These are phyloP conservation scores for Talaromyces pinophilus DNA, from an alignment of 2,329 filamentous ascomycete species.

Conservation along the genomic window DNA sequence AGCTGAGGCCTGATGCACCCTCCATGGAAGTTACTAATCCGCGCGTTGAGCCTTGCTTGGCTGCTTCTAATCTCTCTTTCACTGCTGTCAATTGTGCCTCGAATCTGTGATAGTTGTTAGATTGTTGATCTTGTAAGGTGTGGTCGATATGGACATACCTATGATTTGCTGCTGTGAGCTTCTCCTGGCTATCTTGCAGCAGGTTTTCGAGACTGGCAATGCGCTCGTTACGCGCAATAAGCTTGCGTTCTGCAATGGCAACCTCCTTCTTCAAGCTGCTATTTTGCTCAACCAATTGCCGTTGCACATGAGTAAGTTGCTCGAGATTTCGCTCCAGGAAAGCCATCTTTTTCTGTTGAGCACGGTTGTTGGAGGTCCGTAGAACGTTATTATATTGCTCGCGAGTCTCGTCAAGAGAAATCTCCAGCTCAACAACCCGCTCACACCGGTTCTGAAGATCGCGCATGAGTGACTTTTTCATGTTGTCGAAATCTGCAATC, in stretches of 20 bases:
- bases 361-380: constrained; percentile 93
- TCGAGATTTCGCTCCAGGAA: constrained; percentile 98
- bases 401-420: constrained; percentile 92
- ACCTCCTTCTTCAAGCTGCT: constrained; percentile 98
- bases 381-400: constrained; percentile 99
- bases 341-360: constrained; percentile 99
- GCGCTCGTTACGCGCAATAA: constrained; percentile 93
- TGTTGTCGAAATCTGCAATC: constrained; percentile 96
- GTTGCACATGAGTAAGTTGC: constrained; percentile 94
- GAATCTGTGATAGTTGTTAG: constrained; percentile 63
- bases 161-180: constrained; percentile 94
- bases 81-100: constrained; percentile 95
- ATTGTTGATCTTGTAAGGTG: constrained; percentile 7
- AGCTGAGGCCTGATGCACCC: constrained; percentile 72
- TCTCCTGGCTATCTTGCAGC: constrained; percentile 96
- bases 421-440: constrained; percentile 95
- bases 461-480: constrained; percentile 99
- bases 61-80: constrained; percentile 95
- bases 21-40: constrained; percentile 68
- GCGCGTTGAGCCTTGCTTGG: constrained; percentile 86
- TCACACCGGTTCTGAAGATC: constrained; percentile 98
- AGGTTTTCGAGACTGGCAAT: constrained; percentile 91
- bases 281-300: constrained; percentile 97
- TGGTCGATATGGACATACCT: constrained; percentile 63
- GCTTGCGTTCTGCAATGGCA: constrained; percentile 94